phyloP scores from a whole-genome alignment of 805 yeast genomes.

The Metschnikowia koreensis region DNA sequence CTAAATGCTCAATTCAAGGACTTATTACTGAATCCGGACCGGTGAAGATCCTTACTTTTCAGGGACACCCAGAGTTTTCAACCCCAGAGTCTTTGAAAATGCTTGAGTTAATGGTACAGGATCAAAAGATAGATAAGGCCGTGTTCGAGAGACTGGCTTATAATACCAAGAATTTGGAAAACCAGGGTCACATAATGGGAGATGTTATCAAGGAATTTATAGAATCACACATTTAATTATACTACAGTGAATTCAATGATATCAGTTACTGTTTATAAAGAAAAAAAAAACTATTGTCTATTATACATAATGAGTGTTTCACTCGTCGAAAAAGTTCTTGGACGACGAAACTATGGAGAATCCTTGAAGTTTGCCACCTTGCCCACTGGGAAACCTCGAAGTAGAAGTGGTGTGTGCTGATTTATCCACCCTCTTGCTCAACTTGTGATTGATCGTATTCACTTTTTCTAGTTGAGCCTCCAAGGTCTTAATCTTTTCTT shows the following conservation, averaged over 20 bases:
- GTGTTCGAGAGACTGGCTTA: constrained; percentile 28
- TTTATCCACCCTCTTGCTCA: constrained; percentile 26
- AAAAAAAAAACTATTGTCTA: not conserved
- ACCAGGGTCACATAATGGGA: constrained; percentile 42
- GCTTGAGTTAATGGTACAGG: constrained; percentile 20
- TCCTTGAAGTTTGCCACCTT: constrained; percentile 41
- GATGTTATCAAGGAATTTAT: constrained; percentile 37
- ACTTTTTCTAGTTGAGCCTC: constrained; percentile 32
- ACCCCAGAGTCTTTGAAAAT: constrained; percentile 30
- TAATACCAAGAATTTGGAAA: constrained; percentile 30
- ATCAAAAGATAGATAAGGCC: constrained; percentile 22
- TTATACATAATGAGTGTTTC: not conserved
- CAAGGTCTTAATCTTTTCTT: constrained; percentile 34
- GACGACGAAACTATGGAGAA: constrained; percentile 37
- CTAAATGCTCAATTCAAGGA: constrained; percentile 65
- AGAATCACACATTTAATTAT: constrained; percentile 9
- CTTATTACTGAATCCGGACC: constrained; percentile 46
- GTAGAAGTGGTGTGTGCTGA: not conserved
- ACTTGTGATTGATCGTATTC: constrained; percentile 32
- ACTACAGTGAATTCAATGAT: not conserved
- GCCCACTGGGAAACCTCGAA: constrained; percentile 7
- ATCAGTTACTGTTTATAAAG: not conserved
- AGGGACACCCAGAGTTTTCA: constrained; percentile 87
- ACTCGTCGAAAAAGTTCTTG: constrained; percentile 20
- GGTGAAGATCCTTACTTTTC: constrained; percentile 60